Percentiles rank a stretch among this genome's conserved stretches.
phyloP scores from a whole-genome alignment of 2,329 filamentous ascomycete species.

The Sordariomycetes sp. region DNA sequence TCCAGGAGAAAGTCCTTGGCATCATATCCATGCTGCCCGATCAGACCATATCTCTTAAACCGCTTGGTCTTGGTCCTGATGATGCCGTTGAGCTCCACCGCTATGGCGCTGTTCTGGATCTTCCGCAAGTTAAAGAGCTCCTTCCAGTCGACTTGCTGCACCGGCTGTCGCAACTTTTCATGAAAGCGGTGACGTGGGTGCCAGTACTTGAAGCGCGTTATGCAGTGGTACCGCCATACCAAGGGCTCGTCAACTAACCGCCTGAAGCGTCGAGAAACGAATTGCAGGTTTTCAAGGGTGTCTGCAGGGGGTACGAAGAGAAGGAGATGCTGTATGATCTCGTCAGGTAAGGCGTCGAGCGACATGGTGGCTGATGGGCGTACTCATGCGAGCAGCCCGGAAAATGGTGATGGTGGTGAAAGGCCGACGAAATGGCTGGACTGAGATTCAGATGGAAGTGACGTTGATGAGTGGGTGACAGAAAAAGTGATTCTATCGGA shows the following conservation, averaged over 20 bases:
- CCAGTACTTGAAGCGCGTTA: constrained; percentile 65
- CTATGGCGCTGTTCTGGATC: constrained; percentile 40
- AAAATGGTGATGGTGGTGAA: too few relatives aligned
- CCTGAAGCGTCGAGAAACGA: constrained; percentile 54
- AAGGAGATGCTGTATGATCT: constrained; percentile 76
- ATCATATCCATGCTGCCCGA: constrained; percentile 72
- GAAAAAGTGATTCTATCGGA: too few relatives aligned
- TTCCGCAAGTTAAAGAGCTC: constrained; percentile 50
- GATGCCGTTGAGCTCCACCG: constrained; percentile 54
- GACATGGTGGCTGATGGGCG: constrained; percentile 19
- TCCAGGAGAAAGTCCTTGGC: constrained; percentile 74
- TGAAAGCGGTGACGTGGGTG: constrained; percentile 51
- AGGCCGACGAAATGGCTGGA: too few relatives aligned
- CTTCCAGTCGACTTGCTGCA: constrained; percentile 65
- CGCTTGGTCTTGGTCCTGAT: constrained; percentile 62
- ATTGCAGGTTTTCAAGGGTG: constrained; percentile 36
- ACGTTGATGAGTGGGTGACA: too few relatives aligned
- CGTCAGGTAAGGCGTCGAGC: constrained; percentile 58
- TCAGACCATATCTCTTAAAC: constrained; percentile 58
- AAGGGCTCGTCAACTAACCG: constrained; percentile 60
- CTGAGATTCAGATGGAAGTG: too few relatives aligned
- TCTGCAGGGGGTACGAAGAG: constrained; percentile 49
- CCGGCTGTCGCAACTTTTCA: constrained; percentile 41
- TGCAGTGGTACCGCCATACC: constrained; percentile 74
- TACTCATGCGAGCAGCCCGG: too few relatives aligned